phyloP scores from a whole-genome alignment of 257 asterid genomes.

The Nemophila menziesii region DNA sequence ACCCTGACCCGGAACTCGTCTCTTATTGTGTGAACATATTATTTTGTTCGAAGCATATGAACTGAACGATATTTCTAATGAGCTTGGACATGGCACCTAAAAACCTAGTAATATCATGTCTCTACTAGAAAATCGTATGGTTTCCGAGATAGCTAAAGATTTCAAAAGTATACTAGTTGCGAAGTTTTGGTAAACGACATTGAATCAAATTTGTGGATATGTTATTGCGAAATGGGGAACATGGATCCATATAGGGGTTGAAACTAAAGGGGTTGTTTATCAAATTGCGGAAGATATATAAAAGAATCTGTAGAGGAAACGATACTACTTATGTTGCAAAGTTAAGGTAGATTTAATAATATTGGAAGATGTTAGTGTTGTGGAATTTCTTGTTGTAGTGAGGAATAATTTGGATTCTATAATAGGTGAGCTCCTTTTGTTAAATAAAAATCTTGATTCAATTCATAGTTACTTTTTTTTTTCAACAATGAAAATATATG shows the following conservation, averaged over 20 bases:
- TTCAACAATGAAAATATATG: too few species aligned
- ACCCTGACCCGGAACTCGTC: conserved; percentile 46
- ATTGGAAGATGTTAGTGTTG: too few species aligned
- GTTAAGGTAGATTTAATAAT: too few species aligned
- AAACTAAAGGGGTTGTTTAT: conserved; percentile 27
- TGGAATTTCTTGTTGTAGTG: too few species aligned
- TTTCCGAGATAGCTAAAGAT: conserved; percentile 43
- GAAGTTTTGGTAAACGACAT: conserved; percentile 20
- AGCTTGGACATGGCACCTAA: conserved; percentile 27
- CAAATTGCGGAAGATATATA: too few species aligned
- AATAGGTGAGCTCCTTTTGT: too few species aligned
- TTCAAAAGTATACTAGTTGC: conserved; percentile 37
- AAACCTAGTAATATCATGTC: conserved; percentile 19
- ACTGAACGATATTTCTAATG: conserved; percentile 22
- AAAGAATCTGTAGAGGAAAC: conserved; percentile 42
- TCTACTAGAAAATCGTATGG: conserved; percentile 30
- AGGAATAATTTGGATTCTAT: too few species aligned
- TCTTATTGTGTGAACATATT: conserved; percentile 58
- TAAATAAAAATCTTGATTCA: too few species aligned
- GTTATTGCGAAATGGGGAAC: conserved; percentile 32
- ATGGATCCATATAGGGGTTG: conserved; percentile 46
- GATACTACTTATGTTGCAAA: too few species aligned
- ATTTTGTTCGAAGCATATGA: conserved; percentile 27
- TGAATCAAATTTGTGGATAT: conserved; percentile 35
- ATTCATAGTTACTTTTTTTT: too few species aligned